These are phyloP conservation scores for Trypanosomatidae sp. DNA, from an alignment of 208 protist species.

Conservation along the genomic window DNA sequence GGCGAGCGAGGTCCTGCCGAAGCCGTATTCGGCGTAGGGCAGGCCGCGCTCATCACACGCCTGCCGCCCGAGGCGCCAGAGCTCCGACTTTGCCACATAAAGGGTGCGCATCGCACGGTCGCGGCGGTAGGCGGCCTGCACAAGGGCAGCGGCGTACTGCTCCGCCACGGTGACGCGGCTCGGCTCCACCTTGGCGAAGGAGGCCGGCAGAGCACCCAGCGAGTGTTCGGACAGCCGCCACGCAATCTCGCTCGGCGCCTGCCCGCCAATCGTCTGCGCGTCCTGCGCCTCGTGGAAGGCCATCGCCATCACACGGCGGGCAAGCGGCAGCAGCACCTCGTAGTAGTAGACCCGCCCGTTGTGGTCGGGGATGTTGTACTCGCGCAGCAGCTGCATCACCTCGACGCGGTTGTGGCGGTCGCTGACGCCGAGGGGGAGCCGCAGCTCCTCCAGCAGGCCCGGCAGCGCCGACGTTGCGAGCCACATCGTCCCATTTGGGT, in stretches of 20 bases:
- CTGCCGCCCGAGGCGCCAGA: conserved; percentile 60
- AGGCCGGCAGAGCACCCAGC: conserved; percentile 29
- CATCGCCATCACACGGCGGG: conserved; percentile 82
- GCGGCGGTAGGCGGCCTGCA: conserved; percentile 85
- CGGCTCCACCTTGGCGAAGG: conserved; percentile 17
- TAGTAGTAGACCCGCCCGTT: conserved; percentile 84
- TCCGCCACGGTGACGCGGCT: conserved; percentile 57
- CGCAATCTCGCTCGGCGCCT: conserved; percentile 50
- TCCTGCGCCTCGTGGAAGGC: conserved; percentile 62
- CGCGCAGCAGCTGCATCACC: conserved; percentile 71
- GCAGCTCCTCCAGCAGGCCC: conserved; percentile 75
- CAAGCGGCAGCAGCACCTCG: conserved; percentile 83
- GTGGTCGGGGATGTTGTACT: conserved; percentile 90
- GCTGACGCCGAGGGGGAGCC: conserved; percentile 81
- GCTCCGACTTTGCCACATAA: conserved; percentile 41
- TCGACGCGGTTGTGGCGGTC: conserved; percentile 71
- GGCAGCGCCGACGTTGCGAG: conserved; percentile 61
- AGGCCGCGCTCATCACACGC: conserved; percentile 57
- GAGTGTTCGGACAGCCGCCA: conserved; percentile 77
- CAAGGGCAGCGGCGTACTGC: conserved; percentile 78
- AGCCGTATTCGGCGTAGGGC: conserved; percentile 66
- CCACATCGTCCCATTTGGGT: conserved; percentile 78
- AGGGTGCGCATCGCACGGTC: conserved; percentile 59
- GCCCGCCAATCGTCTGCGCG: conserved; percentile 25
- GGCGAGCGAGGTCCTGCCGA: conserved; percentile 47